phyloP scores from a whole-genome alignment of 2,329 filamentous ascomycete genomes.

The Neonectria neomacrospora region DNA sequence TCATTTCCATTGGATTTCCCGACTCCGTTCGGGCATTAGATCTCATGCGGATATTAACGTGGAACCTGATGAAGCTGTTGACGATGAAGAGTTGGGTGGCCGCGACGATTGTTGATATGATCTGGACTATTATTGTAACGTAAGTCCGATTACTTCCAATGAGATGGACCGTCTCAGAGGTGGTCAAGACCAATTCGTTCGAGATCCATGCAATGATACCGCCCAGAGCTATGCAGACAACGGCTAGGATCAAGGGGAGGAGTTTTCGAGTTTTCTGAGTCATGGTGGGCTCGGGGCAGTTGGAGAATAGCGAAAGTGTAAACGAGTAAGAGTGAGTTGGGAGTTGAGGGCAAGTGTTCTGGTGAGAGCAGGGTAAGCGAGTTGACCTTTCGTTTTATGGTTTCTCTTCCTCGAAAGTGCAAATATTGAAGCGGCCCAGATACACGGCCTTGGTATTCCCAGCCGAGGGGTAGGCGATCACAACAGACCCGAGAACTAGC shows the following conservation, averaged over 20 bases:
- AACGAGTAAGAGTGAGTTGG: neutral
- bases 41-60: too few species aligned
- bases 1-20: too few species aligned
- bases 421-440: neutral
- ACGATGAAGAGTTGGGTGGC: neutral
- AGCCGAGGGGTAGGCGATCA: neutral
- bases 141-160: neutral
- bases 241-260: neutral
- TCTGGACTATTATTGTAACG: neutral
- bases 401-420: neutral
- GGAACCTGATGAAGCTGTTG: neutral
- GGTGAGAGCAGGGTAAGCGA: neutral
- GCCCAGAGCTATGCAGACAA: neutral
- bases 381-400: neutral
- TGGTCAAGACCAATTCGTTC: neutral
- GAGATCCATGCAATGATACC: neutral
- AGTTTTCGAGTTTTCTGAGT: neutral
- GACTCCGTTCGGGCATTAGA: too few species aligned
- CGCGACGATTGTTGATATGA: neutral
- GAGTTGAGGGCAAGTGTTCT: neutral
- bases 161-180: neutral
- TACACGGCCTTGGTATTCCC: neutral
- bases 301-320: neutral
- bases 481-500: neutral
- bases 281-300: neutral